Evolutionary conservation across 2,329 filamentous ascomycete species (phyloP).

Genomic region (Cladosporium cucumerinum): DNA sequence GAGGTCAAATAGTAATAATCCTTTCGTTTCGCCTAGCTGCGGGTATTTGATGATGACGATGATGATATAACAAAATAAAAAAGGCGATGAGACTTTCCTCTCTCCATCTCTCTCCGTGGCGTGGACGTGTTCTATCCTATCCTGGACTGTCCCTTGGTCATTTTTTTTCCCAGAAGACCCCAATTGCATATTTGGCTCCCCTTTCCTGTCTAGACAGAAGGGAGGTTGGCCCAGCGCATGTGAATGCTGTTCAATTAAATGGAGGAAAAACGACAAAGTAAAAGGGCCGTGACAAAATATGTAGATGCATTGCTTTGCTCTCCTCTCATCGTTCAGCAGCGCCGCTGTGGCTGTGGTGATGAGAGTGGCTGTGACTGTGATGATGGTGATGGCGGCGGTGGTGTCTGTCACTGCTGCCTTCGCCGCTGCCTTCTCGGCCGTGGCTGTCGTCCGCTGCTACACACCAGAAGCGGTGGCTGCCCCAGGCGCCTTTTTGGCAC

Average conservation of each 20-base stretch:
- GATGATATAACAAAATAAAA: not conserved
- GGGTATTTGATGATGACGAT: not conserved
- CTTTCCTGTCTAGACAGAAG: not conserved
- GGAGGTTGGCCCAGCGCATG: not conserved
- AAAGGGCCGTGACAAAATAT: not conserved
- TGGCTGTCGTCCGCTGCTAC: constrained; percentile 60
- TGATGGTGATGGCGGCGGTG: constrained; percentile 24
- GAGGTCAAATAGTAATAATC: not conserved
- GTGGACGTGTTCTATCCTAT: not conserved
- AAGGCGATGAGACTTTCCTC: not conserved
- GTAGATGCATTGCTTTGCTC: not conserved
- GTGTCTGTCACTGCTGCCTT: constrained; percentile 24
- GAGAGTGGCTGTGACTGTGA: constrained; percentile 20
- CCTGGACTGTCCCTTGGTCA: not conserved
- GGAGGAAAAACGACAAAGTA: not conserved
- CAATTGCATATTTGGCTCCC: not conserved
- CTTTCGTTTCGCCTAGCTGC: not conserved
- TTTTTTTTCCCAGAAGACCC: not conserved
- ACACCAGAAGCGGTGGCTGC: constrained; percentile 97
- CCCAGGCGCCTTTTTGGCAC: constrained; percentile 98
- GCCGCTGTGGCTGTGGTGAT: constrained; percentile 20
- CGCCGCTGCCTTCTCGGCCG: constrained; percentile 19
- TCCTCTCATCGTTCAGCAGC: constrained; percentile 1
- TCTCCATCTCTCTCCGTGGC: not conserved
- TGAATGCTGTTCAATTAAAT: not conserved